phyloP scores from a whole-genome alignment of 352 stramenopile genomes.

The Phytophthora foliorum region DNA sequence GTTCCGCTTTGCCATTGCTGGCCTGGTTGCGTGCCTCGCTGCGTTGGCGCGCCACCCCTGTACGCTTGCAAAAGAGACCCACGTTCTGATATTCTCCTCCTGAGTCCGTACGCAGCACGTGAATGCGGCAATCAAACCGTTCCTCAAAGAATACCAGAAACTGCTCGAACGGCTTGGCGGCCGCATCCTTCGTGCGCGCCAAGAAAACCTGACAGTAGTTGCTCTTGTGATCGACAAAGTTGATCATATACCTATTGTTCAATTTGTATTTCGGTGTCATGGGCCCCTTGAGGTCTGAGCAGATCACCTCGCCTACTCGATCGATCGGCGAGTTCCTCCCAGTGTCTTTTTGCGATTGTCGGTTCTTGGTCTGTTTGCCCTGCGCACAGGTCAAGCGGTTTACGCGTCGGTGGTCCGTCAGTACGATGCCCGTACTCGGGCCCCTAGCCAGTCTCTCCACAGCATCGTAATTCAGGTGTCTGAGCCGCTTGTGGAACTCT shows the following conservation, averaged over 20 bases:
- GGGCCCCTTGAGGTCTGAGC: conserved; percentile 6
- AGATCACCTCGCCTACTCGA: conserved; percentile 24
- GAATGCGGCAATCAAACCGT: neutral
- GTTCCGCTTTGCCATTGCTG: conserved; percentile 40
- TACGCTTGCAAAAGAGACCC: conserved; percentile 36
- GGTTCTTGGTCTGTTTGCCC: conserved; percentile 21
- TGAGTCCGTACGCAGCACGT: conserved; percentile 18
- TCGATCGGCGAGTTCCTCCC: conserved; percentile 13
- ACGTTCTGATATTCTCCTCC: conserved; percentile 39
- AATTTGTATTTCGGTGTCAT: conserved; percentile 8
- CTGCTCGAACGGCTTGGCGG: conserved; percentile 9
- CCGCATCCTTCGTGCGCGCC: conserved; percentile 17
- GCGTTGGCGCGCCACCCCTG: conserved; percentile 21
- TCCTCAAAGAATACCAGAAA: conserved; percentile 23
- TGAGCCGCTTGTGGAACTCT: neutral
- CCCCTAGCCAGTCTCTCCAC: neutral
- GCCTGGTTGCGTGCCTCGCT: conserved; percentile 34
- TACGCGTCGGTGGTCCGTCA: conserved; percentile 4
- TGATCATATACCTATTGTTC: conserved; percentile 21
- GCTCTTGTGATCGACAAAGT: conserved; percentile 13
- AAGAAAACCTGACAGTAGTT: conserved; percentile 29
- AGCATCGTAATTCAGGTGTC: neutral
- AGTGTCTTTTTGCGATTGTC: conserved; percentile 2
- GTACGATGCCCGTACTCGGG: neutral
- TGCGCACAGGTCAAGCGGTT: conserved; percentile 22